Evolutionary conservation across 2,329 filamentous ascomycete species (phyloP), one percentile per base, ranked within the genome.

Genomic region (Exophiala xenobiotica): DNA sequence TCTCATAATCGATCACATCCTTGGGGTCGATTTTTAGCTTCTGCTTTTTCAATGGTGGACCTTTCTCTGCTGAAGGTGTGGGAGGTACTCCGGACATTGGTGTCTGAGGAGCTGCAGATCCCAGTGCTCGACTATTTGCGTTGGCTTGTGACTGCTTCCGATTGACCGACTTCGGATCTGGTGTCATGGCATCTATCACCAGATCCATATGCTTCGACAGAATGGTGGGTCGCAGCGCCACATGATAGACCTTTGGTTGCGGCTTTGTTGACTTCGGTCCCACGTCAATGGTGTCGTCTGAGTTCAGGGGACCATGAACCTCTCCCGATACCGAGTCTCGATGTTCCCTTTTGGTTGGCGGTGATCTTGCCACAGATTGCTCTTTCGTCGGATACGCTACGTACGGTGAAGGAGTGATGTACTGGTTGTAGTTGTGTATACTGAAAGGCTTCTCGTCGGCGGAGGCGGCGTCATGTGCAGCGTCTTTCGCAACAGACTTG

Each of bases 381-480:
- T 76, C 56, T 78, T 80, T 37, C 24, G 68, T 62, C 45, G 86
- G 89, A 65, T 86, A 95, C 0, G 89, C 85, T 0, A 82, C 87
- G 66, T 86, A 90, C 0, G 91, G 83, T 0, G 93, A 97, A 0
- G 92, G 93, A 0, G 91, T 96, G 41, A 97, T 78, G 63, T 90
- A 93, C 54, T 85, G 84, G 64, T 90, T 96, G 67, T 91, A 88
- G 67, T 95, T 96, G 69, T 99, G 91, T 38, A 99, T 86, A 0
- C 91, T 96, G 57, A 88, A 92, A 8, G 86, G 83, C 3, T 80
- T 80, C 47, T 85, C 85, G 59, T 78, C 83, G 27, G 81, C 80
- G 1, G 81, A 75, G 20, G 74, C 74, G 45, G 73, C 76, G 43
- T 74, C 78, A 50, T 74, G 72, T 61, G 75, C 76, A 60, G 80